Conservation (phyloP, 2,329 filamentous ascomycete species). For the Fusarium sp. region DNA sequence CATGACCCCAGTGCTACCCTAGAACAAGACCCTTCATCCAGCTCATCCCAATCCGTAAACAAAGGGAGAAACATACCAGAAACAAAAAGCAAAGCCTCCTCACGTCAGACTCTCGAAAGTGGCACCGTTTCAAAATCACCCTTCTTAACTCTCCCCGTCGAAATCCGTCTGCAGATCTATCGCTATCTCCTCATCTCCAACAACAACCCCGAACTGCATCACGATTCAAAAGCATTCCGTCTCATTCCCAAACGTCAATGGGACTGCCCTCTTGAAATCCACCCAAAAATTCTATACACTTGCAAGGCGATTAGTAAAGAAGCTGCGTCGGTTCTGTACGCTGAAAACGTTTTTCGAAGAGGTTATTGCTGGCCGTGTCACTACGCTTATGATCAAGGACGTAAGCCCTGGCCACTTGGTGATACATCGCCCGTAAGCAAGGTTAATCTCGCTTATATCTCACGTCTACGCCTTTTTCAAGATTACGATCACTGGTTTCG, state of each 20-base stretch:
- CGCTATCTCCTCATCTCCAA: conserved; percentile 13
- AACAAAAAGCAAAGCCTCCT: neutral
- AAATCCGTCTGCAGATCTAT: conserved; percentile 29
- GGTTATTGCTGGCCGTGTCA: conserved; percentile 5
- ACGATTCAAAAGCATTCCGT: conserved; percentile 2
- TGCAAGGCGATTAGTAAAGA: conserved; percentile 24
- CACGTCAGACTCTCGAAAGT: neutral
- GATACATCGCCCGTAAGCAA: conserved; percentile 10
- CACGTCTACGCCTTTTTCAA: neutral
- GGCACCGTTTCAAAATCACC: neutral
- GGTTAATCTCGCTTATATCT: conserved; percentile 9
- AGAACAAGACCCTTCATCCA: neutral
- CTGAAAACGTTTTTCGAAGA: conserved; percentile 14
- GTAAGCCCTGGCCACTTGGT: neutral
- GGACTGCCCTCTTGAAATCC: neutral
- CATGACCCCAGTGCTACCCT: accelerated
- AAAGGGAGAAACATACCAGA: neutral
- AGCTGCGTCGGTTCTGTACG: conserved; percentile 14
- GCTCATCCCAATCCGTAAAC: neutral
- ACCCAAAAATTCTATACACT: conserved; percentile 8
- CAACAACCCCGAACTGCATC: neutral
- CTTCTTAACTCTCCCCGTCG: conserved; percentile 10
- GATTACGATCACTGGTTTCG: conserved; percentile 6
- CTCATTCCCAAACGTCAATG: neutral
- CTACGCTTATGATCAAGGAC: neutral